These are phyloP conservation scores for Chrysoporthe austroafricana DNA, from an alignment of 2,329 filamentous ascomycete genomes.

Conservation along the genomic window DNA sequence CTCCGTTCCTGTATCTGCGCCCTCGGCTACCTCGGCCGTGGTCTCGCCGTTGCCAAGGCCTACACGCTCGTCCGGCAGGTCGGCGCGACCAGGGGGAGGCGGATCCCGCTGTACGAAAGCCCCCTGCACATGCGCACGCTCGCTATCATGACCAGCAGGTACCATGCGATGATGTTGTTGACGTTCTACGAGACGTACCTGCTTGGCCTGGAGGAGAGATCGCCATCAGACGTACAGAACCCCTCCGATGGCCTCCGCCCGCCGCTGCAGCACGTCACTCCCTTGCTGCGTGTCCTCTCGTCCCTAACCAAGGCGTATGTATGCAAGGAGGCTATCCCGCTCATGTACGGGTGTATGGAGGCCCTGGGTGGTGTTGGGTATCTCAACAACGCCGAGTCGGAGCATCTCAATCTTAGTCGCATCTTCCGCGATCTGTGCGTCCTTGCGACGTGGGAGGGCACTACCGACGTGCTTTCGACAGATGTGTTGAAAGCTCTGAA, in stretches of 20 bases:
- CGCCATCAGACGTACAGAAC: constrained; percentile 19
- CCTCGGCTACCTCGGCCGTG: constrained; percentile 58
- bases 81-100: constrained; percentile 47
- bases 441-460: constrained; percentile 63
- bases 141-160: constrained; percentile 58
- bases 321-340: constrained; percentile 53
- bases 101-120: constrained; percentile 54
- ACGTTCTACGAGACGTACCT: constrained; percentile 57
- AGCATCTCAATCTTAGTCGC: constrained; percentile 67
- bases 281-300: constrained; percentile 60
- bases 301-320: constrained; percentile 64
- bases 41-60: constrained; percentile 59
- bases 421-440: constrained; percentile 68
- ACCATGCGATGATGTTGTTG: constrained; percentile 60
- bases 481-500: constrained; percentile 54
- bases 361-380: constrained; percentile 69
- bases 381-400: constrained; percentile 62
- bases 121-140: constrained; percentile 62
- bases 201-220: constrained; percentile 56
- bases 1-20: constrained; percentile 60
- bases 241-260: constrained; percentile 35
- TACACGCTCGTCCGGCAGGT: constrained; percentile 62
- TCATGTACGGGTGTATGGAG: constrained; percentile 64
- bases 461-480: constrained; percentile 69
- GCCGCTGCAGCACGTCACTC: constrained; percentile 40